Percentiles rank a stretch among this genome's conserved stretches.
These are phyloP conservation scores for Sicyos edulis DNA, from an alignment of 306 rosid species.

Conservation along the genomic window DNA sequence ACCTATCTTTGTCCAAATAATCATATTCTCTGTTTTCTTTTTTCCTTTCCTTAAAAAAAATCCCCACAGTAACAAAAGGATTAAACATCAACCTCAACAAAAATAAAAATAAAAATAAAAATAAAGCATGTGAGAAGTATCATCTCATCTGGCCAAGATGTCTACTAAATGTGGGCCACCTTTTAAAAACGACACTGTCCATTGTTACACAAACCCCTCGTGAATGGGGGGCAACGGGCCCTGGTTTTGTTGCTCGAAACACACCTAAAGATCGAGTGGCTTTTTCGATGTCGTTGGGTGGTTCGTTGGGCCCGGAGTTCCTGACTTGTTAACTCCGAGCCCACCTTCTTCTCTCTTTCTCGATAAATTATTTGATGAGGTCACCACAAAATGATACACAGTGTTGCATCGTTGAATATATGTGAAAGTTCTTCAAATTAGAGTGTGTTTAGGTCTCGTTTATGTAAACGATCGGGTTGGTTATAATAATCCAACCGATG, in stretches of 20 bases:
- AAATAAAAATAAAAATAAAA: neutral
- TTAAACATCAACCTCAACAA: neutral
- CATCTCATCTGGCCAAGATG: neutral
- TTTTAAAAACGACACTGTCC: conserved; percentile 9
- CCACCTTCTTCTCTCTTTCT: neutral
- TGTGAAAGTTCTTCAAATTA: neutral
- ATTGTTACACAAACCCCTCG: neutral
- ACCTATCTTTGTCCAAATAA: neutral
- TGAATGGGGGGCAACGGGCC: neutral
- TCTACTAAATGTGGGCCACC: neutral
- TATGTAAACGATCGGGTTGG: too few relatives aligned
- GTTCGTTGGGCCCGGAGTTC: neutral
- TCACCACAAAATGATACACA: too few relatives aligned
- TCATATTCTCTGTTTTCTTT: neutral
- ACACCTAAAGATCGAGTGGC: neutral
- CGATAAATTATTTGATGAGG: too few relatives aligned
- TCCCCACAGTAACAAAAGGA: neutral
- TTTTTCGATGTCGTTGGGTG: neutral
- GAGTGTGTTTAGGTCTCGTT: too few relatives aligned
- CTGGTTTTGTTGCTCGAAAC: neutral
- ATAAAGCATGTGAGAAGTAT: conserved; percentile 12
- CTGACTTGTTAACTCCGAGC: neutral
- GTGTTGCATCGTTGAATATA: too few relatives aligned
- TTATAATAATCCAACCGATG: too few relatives aligned
- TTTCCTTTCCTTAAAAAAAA: too few relatives aligned